These are phyloP conservation scores for Mycocentrospora acerina DNA, from an alignment of 2,329 filamentous ascomycete genomes.

Conservation along the genomic window DNA sequence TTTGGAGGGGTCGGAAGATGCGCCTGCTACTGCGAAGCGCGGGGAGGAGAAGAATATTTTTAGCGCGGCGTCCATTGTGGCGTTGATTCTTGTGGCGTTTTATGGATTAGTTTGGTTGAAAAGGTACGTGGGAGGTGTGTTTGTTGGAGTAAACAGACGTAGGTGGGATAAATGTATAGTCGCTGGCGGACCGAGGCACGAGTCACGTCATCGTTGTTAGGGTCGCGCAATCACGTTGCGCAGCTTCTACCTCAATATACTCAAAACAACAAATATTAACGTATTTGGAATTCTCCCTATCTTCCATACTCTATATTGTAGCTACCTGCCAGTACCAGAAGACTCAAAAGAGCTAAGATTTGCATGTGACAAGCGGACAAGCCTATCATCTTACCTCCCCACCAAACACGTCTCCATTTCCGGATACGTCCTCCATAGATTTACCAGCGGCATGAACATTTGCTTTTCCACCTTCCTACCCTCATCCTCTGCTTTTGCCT, in stretches of 20 bases:
- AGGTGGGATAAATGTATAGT: too few species aligned
- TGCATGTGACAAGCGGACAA: not conserved
- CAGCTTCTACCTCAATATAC: too few species aligned
- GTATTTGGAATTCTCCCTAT: too few species aligned
- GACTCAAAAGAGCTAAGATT: not conserved
- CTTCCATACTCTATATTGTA: too few species aligned
- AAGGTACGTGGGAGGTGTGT: not conserved
- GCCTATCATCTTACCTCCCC: conserved; percentile 3
- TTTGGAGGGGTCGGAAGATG: conserved; percentile 79
- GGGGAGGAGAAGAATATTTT: conserved; percentile 78
- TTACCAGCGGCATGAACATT: conserved; percentile 53
- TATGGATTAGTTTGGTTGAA: too few species aligned
- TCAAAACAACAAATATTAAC: too few species aligned
- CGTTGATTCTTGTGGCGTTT: too few species aligned
- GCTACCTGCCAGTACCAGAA: not conserved
- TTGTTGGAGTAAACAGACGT: too few species aligned
- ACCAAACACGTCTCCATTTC: conserved; percentile 26
- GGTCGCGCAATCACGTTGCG: conserved; percentile 10
- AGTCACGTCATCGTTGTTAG: conserved; percentile 20
- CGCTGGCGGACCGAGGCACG: conserved; percentile 12
- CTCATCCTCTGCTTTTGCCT: conserved; percentile 28
- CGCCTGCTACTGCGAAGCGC: conserved; percentile 85
- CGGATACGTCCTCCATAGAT: conserved; percentile 43
- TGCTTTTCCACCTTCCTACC: conserved; percentile 28
- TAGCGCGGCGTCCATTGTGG: conserved; percentile 66